phyloP scores from a whole-genome alignment of 2,329 filamentous ascomycete species.

The Ilyonectria destructans region DNA sequence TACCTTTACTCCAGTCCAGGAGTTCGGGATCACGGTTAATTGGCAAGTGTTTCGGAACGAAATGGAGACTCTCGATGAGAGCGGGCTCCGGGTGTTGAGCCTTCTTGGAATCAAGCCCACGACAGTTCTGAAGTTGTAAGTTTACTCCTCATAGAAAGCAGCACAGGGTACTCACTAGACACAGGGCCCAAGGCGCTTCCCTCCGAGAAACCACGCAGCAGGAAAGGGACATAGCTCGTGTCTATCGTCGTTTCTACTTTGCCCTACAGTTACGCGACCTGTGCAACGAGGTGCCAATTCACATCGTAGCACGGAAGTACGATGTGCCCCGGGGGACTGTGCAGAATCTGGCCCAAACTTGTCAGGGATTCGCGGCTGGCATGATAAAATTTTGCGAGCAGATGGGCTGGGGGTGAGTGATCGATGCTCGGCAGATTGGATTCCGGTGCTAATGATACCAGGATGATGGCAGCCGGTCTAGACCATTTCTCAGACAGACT shows the following conservation, averaged over 20 bases:
- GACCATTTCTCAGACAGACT: conserved; percentile 84
- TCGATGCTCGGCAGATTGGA: not conserved
- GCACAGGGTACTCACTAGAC: conserved; percentile 37
- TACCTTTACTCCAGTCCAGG: conserved; percentile 81
- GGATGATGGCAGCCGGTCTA: conserved; percentile 79
- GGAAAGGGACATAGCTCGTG: conserved; percentile 73
- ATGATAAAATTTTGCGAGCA: conserved; percentile 86
- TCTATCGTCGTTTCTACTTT: conserved; percentile 82
- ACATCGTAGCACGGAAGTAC: conserved; percentile 80
- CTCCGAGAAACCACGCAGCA: conserved; percentile 75
- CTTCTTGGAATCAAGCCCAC: conserved; percentile 80
- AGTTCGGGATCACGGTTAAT: conserved; percentile 71
- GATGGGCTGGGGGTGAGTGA: conserved; percentile 79
- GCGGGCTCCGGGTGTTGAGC: conserved; percentile 77
- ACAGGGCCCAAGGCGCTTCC: conserved; percentile 76
- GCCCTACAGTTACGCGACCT: conserved; percentile 85
- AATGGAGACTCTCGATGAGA: conserved; percentile 80
- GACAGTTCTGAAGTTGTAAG: conserved; percentile 77
- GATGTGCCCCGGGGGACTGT: conserved; percentile 79
- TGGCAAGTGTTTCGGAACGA: conserved; percentile 83
- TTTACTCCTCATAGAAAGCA: conserved; percentile 17
- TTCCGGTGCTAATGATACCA: conserved; percentile 50
- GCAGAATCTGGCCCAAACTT: conserved; percentile 81
- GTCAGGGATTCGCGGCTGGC: conserved; percentile 83
- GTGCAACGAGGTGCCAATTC: conserved; percentile 83